Conservation (phyloP, 768 basidiomycete species). For the Coprinellus micaceus region DNA sequence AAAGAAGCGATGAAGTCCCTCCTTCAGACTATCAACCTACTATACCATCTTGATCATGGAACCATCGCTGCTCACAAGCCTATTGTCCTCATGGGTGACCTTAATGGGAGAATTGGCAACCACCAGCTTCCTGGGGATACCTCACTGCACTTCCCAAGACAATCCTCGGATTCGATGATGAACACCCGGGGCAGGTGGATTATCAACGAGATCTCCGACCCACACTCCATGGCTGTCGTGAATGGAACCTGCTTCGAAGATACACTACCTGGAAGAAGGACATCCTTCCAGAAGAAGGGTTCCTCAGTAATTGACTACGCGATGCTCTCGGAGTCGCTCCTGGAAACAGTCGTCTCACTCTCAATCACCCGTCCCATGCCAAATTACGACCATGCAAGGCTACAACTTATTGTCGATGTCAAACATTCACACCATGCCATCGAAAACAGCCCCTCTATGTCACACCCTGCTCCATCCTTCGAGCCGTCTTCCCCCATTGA, state of each 20-base stretch:
- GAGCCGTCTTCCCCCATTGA: background rate
- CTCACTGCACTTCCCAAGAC: background rate
- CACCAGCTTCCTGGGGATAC: background rate
- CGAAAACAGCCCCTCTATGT: too few relatives aligned
- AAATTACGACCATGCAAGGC: background rate
- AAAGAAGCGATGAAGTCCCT: background rate
- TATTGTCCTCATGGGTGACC: background rate
- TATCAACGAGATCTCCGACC: background rate
- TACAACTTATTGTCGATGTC: background rate
- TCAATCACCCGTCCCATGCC: background rate
- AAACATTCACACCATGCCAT: too few relatives aligned
- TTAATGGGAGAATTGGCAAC: background rate
- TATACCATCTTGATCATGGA: background rate
- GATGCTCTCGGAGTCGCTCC: background rate
- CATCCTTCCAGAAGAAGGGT: background rate
- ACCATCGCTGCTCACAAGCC: background rate
- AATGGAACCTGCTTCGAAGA: background rate
- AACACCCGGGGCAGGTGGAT: background rate
- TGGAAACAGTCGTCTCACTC: background rate
- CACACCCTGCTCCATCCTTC: background rate
- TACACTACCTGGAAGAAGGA: background rate
- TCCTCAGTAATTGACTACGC: background rate
- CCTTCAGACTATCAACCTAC: background rate
- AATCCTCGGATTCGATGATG: background rate
- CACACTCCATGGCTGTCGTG: background rate